Percentiles rank a stretch among this genome's conserved stretches.
phyloP scores from a whole-genome alignment of 202 grass and related monocot genomes.

The Musa balbisiana region DNA sequence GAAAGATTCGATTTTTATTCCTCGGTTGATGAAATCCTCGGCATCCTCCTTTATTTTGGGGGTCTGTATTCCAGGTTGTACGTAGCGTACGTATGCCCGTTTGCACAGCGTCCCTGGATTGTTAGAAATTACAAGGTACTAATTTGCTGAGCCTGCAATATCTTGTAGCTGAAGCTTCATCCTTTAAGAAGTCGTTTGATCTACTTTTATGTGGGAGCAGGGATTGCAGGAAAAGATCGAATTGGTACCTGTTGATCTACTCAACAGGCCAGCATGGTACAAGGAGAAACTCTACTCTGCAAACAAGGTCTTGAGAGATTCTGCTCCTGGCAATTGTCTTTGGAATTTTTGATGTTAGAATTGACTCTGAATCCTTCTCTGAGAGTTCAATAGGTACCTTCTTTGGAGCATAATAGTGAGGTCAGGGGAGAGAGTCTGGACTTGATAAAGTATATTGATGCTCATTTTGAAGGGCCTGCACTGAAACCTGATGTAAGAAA shows the following conservation, averaged over 20 bases:
- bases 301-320: constrained; percentile 43
- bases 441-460: constrained; percentile 77
- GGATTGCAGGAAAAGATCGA: constrained; percentile 69
- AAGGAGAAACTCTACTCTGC: constrained; percentile 89
- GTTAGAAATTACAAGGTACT: constrained; percentile 50
- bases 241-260: constrained; percentile 66
- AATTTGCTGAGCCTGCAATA: too few relatives aligned
- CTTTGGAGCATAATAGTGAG: constrained; percentile 76
- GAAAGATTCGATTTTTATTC: not conserved
- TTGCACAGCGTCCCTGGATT: constrained; percentile 40
- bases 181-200: not conserved
- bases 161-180: not conserved
- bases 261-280: constrained; percentile 76
- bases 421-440: constrained; percentile 91
- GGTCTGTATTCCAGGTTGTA: constrained; percentile 34
- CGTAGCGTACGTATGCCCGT: constrained; percentile 42
- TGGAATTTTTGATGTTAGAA: not conserved
- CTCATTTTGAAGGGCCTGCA: constrained; percentile 56
- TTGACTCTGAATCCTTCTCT: not conserved
- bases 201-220: constrained; percentile 24
- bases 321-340: not conserved
- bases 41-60: not conserved
- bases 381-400: constrained; percentile 44
- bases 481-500: constrained; percentile 67
- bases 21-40: not conserved